Percentiles rank a stretch among this genome's conserved stretches.
These are phyloP conservation scores for Ascodesmis nigricans DNA, from an alignment of 495 filamentous ascomycete species.

Conservation along the genomic window DNA sequence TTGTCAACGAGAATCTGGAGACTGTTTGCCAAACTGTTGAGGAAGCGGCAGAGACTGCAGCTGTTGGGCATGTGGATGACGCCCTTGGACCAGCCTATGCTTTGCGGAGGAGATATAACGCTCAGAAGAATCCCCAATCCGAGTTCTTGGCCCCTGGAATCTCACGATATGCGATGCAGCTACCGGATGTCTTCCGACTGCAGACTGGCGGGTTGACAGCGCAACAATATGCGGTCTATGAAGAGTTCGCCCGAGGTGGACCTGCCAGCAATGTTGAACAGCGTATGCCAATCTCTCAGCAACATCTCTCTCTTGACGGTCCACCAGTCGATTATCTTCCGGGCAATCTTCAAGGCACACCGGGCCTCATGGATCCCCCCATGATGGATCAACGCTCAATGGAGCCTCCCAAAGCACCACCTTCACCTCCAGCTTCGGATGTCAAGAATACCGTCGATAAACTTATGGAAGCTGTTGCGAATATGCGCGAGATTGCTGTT, in stretches of 20 bases:
- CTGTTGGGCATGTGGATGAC: slow-evolving; percentile 80
- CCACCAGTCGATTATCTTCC: slow-evolving; percentile 3
- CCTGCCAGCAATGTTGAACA: background rate
- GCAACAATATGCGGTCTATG: slow-evolving; percentile 86
- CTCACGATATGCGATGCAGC: slow-evolving; percentile 68
- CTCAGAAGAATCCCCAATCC: slow-evolving; percentile 43
- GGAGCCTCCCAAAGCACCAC: background rate
- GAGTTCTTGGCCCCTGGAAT: slow-evolving; percentile 59
- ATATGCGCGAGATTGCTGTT: slow-evolving; percentile 13
- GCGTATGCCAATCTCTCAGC: too few relatives aligned
- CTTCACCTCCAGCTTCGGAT: background rate
- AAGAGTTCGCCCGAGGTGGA: slow-evolving; percentile 47
- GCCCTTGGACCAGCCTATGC: slow-evolving; percentile 60
- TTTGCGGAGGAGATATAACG: slow-evolving; percentile 46
- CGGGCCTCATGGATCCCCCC: slow-evolving; percentile 1
- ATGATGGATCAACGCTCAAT: slow-evolving; percentile 1
- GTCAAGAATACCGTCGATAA: background rate
- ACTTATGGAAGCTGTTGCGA: background rate
- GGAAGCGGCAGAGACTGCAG: slow-evolving; percentile 78
- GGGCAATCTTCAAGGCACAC: slow-evolving; percentile 4
- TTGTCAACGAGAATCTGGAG: slow-evolving; percentile 94
- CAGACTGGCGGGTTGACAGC: slow-evolving; percentile 56
- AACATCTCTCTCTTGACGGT: slow-evolving; percentile 3
- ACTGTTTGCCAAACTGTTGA: slow-evolving; percentile 80
- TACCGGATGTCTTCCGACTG: slow-evolving; percentile 75